Conservation (phyloP, 2,329 filamentous ascomycete genomes). For the Phyllosticta citribraziliensis region DNA sequence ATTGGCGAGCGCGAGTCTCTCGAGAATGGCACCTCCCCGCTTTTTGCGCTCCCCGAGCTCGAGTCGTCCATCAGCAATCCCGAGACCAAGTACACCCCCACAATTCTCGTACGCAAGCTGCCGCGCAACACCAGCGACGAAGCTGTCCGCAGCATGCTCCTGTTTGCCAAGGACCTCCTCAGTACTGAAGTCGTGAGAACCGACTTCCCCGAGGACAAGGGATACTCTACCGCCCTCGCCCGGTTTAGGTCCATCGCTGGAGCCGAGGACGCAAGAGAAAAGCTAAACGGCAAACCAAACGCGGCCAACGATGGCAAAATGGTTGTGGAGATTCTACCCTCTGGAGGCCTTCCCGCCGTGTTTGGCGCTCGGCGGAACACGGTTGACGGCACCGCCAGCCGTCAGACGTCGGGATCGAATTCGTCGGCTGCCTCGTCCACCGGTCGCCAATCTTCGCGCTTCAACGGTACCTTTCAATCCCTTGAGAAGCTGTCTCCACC, state of each 20-base stretch:
- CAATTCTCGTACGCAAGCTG: constrained; percentile 50
- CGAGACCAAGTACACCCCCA: constrained; percentile 15
- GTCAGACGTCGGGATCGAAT: constrained; percentile 36
- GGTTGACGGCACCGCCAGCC: constrained; percentile 37
- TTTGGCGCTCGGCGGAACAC: constrained; percentile 45
- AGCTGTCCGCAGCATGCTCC: constrained; percentile 50
- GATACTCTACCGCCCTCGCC: constrained; percentile 49
- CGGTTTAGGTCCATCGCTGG: constrained; percentile 47
- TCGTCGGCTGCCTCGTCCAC: constrained; percentile 37
- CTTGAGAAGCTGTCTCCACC: constrained; percentile 54
- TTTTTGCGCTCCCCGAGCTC: constrained; percentile 27
- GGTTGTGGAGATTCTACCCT: constrained; percentile 42
- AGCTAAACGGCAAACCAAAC: constrained; percentile 53
- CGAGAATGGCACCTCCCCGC: constrained; percentile 26
- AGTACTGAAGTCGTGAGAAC: constrained; percentile 46
- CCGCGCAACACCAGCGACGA: constrained; percentile 50
- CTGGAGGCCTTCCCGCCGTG: constrained; percentile 14
- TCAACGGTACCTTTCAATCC: constrained; percentile 52
- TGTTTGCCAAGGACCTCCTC: constrained; percentile 55
- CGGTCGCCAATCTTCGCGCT: constrained; percentile 47
- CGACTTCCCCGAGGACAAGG: constrained; percentile 46
- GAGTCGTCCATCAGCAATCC: constrained; percentile 20
- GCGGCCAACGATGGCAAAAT: constrained; percentile 51
- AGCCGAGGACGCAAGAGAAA: constrained; percentile 49
- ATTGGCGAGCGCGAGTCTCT: constrained; percentile 31